Base-by-base conservation (phyloP, 768 basidiomycete species). In the Pulveroboletus sp. region DNA sequence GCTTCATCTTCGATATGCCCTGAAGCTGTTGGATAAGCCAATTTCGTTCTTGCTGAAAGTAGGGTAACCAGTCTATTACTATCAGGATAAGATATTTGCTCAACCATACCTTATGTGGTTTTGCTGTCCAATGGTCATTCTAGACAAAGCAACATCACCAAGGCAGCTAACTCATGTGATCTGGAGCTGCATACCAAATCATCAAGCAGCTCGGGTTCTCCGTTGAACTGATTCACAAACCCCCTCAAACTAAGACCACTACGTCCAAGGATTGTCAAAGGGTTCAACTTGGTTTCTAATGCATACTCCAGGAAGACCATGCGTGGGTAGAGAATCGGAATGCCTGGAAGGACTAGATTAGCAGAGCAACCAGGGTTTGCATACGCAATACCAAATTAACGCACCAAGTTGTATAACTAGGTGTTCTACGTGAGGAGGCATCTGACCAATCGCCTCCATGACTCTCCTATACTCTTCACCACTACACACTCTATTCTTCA, bases 111-210 rank as follows among this genome's bases (percentile, higher is more conserved):
- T 91, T 91, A 64, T 92, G 89, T 5, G 65, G 62, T 48, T 82
- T 82, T 28, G 89, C 81, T 5, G 92, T 94, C 93, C 93, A 94
- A 59, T 94, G 92, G 62, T 95, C 92, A 56, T 93, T 93, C 83
- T 89, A 53, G 13, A 31, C 15, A 83, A 63, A 84, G 59, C 87
- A 26, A 21, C 39, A 26, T 51, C 24, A 37, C 10, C 27, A 17
- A 47, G n/a, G 38, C 13, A 35, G 15, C 77, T 80, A 50, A 30
- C 7, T 5, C 5, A 46, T 49, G 43, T 15, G 45, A 45, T 36
- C 32, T 28, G n/a, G 41, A 43, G 45, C 42, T 8, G 60, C 76
- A 31, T 54, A 86, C 88, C 68, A 94, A 72, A 70, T 99, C 95
- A 68, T 98, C 95, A 48, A 97, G 76, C 27, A 99, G 71, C 69